A percentile compares a stretch with the other conserved stretches of the same genome.
phyloP scores from a whole-genome alignment of 257 asterid species.

The Primulina huaijiensis region DNA sequence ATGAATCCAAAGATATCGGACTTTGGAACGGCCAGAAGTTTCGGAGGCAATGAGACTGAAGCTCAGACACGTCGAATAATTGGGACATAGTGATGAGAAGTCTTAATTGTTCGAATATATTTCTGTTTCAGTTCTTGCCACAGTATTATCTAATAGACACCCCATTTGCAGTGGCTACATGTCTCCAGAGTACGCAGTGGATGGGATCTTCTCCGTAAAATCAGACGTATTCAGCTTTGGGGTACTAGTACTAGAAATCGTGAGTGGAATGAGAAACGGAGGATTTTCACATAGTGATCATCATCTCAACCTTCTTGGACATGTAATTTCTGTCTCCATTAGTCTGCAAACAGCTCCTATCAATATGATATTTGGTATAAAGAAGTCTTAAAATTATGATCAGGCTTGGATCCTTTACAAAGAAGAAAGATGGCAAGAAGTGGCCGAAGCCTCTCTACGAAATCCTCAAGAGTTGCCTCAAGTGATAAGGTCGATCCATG shows the following conservation, averaged over 20 bases:
- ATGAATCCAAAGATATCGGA: conserved; percentile 28
- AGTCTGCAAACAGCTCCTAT: background rate
- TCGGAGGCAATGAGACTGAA: conserved; percentile 24
- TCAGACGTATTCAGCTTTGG: conserved; percentile 27
- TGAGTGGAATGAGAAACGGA: conserved; percentile 22
- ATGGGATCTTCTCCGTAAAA: conserved; percentile 27
- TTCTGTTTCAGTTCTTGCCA: background rate
- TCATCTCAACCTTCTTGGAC: background rate
- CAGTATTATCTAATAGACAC: background rate
- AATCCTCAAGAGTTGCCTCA: background rate
- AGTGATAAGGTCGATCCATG: background rate
- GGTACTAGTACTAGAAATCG: conserved; percentile 20
- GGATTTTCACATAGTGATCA: background rate
- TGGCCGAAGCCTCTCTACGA: background rate
- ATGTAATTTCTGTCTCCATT: background rate
- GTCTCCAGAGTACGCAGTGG: conserved; percentile 26
- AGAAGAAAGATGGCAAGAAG: background rate
- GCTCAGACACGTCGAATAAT: conserved; percentile 22
- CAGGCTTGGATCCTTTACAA: background rate
- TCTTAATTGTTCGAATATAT: background rate
- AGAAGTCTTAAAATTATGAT: background rate
- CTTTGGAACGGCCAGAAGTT: conserved; percentile 28
- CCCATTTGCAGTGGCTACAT: conserved; percentile 25
- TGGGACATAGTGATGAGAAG: conserved; percentile 22
- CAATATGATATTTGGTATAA: too few species aligned